Evolutionary conservation across 2,329 filamentous ascomycete species (phyloP), one percentile per base, ranked within the genome.

Genomic region (Monilinia vaccinii-corymbosi): DNA sequence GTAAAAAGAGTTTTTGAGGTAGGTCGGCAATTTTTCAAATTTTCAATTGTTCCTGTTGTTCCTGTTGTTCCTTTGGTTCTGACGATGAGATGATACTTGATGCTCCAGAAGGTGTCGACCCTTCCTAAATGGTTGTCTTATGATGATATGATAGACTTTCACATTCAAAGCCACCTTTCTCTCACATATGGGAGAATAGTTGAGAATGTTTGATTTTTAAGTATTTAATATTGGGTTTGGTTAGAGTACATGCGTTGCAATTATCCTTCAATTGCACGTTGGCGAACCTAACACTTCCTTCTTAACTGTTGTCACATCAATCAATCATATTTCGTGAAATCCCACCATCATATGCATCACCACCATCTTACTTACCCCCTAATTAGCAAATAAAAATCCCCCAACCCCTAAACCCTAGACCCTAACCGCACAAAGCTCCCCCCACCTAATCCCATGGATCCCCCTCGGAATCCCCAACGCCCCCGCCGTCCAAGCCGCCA

Each of bases 401-500:
- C 25, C 25, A 28, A 3, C 25, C 25, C 25, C 25, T 28, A 28
- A 28, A 6, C 25, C 25, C 51, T 55, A 55, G 11, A 45, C 38
- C 28, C 7, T 48, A 18, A 56, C 28, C 5, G 61, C 63, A 60
- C 72, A 74, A 38, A 72, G 38, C 13, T 68, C 68, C 49, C 60
- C 67, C 73, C 71, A 74, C 28, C 62, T 62, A 53, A 73, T 69
- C 45, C 61, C 66, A 42, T 67, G 64, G 21, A 74, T 32, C 1
- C 72, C 72, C 62, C 71, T 69, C 11, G 73, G 71, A 36, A 75
- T 67, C n/a, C 69, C 64, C 32, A 72, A 53, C 11, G 65, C 71
- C 31, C 59, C 60, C 9, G 71, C 71, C n/a, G 69, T 66, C 73
- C 73, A 75, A 50, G 64, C 72, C 28, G 73, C 69, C 50, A 75